Evolutionary conservation across 306 rosid species (phyloP).

Genomic region (Quercus dentata): DNA sequence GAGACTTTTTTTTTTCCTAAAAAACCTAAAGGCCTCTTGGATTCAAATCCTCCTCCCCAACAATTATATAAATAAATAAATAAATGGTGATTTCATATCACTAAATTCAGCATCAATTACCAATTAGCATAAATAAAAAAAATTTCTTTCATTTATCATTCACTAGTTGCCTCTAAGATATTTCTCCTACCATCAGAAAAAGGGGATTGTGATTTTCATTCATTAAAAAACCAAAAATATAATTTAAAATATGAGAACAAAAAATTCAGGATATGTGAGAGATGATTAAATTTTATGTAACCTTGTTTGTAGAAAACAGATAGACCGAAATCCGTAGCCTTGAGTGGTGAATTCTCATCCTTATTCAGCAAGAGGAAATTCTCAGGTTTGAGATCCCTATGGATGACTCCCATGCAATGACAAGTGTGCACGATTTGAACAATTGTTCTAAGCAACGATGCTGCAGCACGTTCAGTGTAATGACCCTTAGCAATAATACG

Average conservation of each 20-base stretch:
- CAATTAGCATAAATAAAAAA: too few relatives aligned
- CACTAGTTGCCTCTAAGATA: too few relatives aligned
- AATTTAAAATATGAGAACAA: not conserved
- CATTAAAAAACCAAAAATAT: not conserved
- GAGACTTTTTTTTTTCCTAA: too few relatives aligned
- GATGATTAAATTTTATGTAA: not conserved
- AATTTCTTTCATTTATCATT: too few relatives aligned
- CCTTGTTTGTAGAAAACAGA: constrained; percentile 97
- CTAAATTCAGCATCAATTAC: too few relatives aligned
- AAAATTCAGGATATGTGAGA: too few relatives aligned
- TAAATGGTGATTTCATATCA: too few relatives aligned
- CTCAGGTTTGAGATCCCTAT: constrained; percentile 97
- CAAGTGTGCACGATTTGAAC: constrained; percentile 91
- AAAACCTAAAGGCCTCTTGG: too few relatives aligned
- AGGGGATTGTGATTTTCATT: too few relatives aligned
- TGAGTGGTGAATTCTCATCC: constrained; percentile 82
- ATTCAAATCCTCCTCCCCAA: too few relatives aligned
- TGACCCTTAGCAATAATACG: constrained; percentile 93
- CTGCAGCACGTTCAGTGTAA: constrained; percentile 93
- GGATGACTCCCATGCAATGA: constrained; percentile 96
- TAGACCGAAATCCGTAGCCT: constrained; percentile 94
- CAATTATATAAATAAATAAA: too few relatives aligned
- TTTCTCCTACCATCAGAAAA: too few relatives aligned
- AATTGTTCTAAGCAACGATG: constrained; percentile 71
- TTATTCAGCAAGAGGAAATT: constrained; percentile 83